These are phyloP conservation scores for Phytophthora syringae DNA, from an alignment of 352 stramenopile species.

Conservation along the genomic window DNA sequence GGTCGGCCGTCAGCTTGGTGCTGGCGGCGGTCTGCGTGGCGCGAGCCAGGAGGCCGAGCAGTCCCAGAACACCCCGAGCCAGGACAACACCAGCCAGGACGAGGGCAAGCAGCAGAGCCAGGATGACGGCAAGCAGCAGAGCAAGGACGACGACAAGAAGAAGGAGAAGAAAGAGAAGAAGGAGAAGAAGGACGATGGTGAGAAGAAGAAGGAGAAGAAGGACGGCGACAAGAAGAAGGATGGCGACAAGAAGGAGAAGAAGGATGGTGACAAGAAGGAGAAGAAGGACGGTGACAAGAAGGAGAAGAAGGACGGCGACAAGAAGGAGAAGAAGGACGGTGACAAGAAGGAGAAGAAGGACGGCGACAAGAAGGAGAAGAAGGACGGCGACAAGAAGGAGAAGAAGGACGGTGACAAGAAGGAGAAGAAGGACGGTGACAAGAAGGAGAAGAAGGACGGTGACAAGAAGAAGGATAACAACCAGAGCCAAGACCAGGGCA, in stretches of 20 bases:
- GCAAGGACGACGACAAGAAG: background rate
- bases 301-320: background rate
- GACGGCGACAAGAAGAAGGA: background rate
- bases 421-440: background rate
- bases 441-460: background rate
- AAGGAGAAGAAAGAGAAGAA: slow-evolving; percentile 4
- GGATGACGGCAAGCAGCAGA: background rate
- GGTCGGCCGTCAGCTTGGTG: slow-evolving; percentile 2
- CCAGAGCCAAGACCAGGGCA: no score
- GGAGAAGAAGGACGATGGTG: no score
- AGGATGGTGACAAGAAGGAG: background rate
- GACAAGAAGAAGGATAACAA: background rate
- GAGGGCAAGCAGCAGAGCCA: slow-evolving; percentile 1
- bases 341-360: no score
- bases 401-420: background rate
- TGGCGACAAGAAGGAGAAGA: background rate
- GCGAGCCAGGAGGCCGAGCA: slow-evolving; percentile 1
- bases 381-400: background rate
- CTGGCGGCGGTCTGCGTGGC: slow-evolving; percentile 3
- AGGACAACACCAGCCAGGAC: slow-evolving; percentile 8
- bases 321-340: background rate
- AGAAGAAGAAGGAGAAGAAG: background rate
- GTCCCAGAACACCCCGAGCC: slow-evolving; percentile 9
- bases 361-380: background rate
- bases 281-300: background rate